Conservation (phyloP, 306 rosid species). For the Cotoneaster glaucophyllus region DNA sequence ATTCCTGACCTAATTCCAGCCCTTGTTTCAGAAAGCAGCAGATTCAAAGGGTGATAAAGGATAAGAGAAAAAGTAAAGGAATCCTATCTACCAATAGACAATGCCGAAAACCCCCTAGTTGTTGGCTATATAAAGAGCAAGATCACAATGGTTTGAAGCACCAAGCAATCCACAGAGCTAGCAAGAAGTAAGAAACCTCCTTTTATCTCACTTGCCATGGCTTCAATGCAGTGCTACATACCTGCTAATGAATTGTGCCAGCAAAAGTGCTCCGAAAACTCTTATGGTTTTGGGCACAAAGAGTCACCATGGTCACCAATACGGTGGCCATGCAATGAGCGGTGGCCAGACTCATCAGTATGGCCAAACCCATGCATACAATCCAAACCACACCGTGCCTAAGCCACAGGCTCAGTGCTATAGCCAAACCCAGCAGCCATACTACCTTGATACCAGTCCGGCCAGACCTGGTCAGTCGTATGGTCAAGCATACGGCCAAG, state of each 20-base stretch:
- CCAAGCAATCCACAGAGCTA: background rate
- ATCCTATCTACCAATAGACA: background rate
- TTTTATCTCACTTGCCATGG: background rate
- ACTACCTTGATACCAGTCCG: too few species aligned
- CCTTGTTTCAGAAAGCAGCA: background rate
- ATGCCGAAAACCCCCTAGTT: background rate
- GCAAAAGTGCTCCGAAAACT: background rate
- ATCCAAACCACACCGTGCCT: too few species aligned
- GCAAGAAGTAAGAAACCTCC: background rate
- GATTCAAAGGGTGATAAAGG: background rate
- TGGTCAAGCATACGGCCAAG: too few species aligned
- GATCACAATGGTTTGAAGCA: background rate
- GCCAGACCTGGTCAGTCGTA: too few species aligned
- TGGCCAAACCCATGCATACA: slow-evolving; percentile 9
- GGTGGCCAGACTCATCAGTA: slow-evolving; percentile 4
- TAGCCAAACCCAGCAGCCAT: too few species aligned
- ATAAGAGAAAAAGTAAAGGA: background rate
- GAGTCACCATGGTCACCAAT: background rate
- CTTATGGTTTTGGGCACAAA: background rate
- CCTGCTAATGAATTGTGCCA: background rate
- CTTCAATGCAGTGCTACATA: background rate
- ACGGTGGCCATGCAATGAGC: background rate
- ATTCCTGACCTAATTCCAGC: background rate
- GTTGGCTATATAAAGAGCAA: background rate
- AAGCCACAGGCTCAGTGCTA: too few species aligned